Base-by-base conservation (phyloP, 192 early-diverging fungal genomes). In the Umbelopsis isabellina region DNA sequence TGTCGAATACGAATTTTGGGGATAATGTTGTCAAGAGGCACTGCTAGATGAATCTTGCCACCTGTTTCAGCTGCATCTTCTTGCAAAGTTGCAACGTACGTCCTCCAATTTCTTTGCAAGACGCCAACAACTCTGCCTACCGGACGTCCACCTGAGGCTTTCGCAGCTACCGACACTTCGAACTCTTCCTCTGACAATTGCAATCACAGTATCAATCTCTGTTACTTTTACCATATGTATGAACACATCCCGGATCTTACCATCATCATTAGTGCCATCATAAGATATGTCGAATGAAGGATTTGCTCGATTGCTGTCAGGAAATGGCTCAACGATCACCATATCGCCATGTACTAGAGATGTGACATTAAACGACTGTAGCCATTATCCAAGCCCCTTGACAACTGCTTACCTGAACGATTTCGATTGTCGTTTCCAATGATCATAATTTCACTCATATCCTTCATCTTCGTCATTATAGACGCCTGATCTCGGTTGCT, bases 1-100 rank as follows among this genome's bases (percentile, higher is more conserved):
- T 93, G 85, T 58, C 89, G 87, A 22, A 93, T 89, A 49, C 90
- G 85, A 72, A 93, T 91, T 76, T 91, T 91, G 65, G 91, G 91
- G 21, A 92, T 91, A 4, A 77, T 53, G 21, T 79, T 75, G 68
- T 92, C 86, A 18, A 93, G 80, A 0, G 91, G 91, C 25, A 91
- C 79, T 2, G 90, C 89, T 51, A 93, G 70, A 72, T 90, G 88
- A 45, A 84, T 80, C 21, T 80, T 81, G 23, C 89, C 86, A 47
- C 80, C 76, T 21, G 75, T 53, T 49, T 80, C 80, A 65, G 73
- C 68, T 44, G 74, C 70, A 45, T 83, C 89, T 65, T 91, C 86
- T 70, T 92, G 90, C 22, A 93, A 69, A 2, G 91, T 92, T 7
- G 91, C 90, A 11, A 93, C 91, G 75, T 88, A 93, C 27, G 90